Conservation (phyloP, 2,329 filamentous ascomycete species). For the Remersonia thermophila region DNA sequence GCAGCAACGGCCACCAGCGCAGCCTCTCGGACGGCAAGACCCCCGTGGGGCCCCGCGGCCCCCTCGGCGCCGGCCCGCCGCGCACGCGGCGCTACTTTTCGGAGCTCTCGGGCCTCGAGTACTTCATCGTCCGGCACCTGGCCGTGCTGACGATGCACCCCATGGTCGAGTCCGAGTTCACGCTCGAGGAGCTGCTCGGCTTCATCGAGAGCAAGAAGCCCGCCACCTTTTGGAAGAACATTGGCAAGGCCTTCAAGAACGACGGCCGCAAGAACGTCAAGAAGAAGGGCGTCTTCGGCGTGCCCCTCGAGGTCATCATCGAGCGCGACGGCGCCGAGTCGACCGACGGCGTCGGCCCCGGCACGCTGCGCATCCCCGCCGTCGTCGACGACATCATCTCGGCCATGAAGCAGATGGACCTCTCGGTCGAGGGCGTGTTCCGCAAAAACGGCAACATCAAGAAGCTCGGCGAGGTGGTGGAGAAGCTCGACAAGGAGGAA, state of each 20-base stretch:
- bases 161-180: constrained; percentile 77
- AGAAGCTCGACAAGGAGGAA: constrained; percentile 74
- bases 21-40: constrained; percentile 35
- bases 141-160: constrained; percentile 93
- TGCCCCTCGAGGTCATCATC: constrained; percentile 75
- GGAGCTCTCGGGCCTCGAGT: constrained; percentile 86
- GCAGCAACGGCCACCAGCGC: constrained; percentile 46
- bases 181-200: constrained; percentile 81
- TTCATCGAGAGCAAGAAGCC: constrained; percentile 85
- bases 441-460: constrained; percentile 99
- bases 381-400: constrained; percentile 89
- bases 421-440: constrained; percentile 97
- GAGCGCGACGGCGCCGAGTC: constrained; percentile 93
- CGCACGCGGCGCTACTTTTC: constrained; percentile 79
- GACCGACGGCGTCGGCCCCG: constrained; percentile 91
- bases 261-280: constrained; percentile 65
- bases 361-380: constrained; percentile 80
- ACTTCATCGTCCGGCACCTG: constrained; percentile 92
- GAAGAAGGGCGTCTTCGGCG: constrained; percentile 90
- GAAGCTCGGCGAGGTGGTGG: constrained; percentile 73
- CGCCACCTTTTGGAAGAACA: constrained; percentile 94
- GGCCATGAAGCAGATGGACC: constrained; percentile 96
- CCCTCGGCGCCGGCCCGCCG: constrained; percentile 41
- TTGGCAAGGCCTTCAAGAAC: constrained; percentile 90
- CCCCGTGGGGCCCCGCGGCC: constrained; percentile 35